Percentiles rank a stretch among this genome's conserved stretches.
phyloP scores from a whole-genome alignment of 176 grass and related monocot genomes.

The Oryza coarctata region DNA sequence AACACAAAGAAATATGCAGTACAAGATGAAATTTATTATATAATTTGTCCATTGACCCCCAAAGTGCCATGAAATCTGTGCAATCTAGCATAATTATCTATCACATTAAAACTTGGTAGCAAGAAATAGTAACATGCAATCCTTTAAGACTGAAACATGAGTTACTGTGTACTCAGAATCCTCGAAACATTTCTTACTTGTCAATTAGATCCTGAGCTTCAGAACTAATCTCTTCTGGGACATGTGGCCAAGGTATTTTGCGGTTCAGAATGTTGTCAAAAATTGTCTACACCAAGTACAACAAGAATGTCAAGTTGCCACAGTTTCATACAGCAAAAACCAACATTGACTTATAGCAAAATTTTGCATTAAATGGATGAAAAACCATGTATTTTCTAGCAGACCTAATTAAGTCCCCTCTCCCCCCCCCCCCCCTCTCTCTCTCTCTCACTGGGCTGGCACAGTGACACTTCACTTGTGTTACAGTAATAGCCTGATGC shows the following conservation, averaged over 20 bases:
- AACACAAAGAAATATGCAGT: slow-evolving; percentile 17
- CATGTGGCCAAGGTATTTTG: slow-evolving; percentile 95
- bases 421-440: background rate
- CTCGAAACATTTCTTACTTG: slow-evolving; percentile 68
- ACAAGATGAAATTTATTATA: background rate
- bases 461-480: background rate
- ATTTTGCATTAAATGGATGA: slow-evolving; percentile 12
- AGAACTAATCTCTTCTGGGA: slow-evolving; percentile 87
- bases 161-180: slow-evolving; percentile 14
- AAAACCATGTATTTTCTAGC: background rate
- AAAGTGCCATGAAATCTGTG: background rate
- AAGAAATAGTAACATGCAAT: slow-evolving; percentile 12
- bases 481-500: slow-evolving; percentile 6
- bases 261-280: slow-evolving; percentile 99
- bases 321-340: slow-evolving; percentile 27
- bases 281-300: slow-evolving; percentile 74
- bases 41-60: background rate
- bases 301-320: slow-evolving; percentile 33
- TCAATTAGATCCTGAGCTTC: slow-evolving; percentile 92
- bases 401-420: background rate
- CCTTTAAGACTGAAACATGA: slow-evolving; percentile 18
- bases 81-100: slow-evolving; percentile 11
- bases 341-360: background rate
- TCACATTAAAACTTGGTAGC: slow-evolving; percentile 25
- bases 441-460: background rate